phyloP scores from a whole-genome alignment of 345 rosid genomes.

The Melastoma malabathricum region DNA sequence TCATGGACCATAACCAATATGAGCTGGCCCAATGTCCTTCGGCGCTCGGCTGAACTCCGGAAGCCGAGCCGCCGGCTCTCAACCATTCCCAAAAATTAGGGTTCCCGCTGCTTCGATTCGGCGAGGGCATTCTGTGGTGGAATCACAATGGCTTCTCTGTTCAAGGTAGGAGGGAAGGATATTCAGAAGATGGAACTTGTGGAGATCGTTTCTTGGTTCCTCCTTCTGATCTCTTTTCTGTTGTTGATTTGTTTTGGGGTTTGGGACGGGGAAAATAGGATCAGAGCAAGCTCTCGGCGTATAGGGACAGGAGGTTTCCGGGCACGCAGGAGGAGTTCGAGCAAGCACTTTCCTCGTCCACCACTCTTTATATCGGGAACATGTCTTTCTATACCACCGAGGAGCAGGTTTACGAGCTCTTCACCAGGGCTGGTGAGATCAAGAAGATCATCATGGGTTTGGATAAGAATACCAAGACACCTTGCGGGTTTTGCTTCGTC shows the following conservation, averaged over 20 bases:
- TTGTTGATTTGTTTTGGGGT: neutral
- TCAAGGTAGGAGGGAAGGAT: too few species aligned
- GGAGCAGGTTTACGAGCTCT: conserved; percentile 95
- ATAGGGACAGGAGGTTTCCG: conserved; percentile 65
- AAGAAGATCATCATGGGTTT: conserved; percentile 97
- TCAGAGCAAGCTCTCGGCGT: conserved; percentile 66
- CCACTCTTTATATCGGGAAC: conserved; percentile 78
- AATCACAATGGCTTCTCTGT: too few species aligned
- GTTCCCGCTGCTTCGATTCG: too few species aligned
- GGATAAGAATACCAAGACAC: conserved; percentile 90
- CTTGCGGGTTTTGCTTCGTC: conserved; percentile 95
- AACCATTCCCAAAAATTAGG: too few species aligned
- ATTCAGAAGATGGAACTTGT: too few species aligned
- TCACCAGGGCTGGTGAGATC: conserved; percentile 83
- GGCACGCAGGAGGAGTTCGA: conserved; percentile 91
- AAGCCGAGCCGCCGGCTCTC: too few species aligned
- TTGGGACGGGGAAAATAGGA: conserved; percentile 28
- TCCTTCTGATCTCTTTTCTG: neutral
- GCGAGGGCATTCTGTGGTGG: too few species aligned
- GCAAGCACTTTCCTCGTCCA: conserved; percentile 48
- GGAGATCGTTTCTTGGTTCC: neutral
- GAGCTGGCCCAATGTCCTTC: too few species aligned
- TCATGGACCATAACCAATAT: too few species aligned
- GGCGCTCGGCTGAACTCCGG: too few species aligned
- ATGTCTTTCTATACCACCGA: conserved; percentile 95